phyloP scores from a whole-genome alignment of 495 filamentous ascomycete species.

The Thermothielavioides terrestris region DNA sequence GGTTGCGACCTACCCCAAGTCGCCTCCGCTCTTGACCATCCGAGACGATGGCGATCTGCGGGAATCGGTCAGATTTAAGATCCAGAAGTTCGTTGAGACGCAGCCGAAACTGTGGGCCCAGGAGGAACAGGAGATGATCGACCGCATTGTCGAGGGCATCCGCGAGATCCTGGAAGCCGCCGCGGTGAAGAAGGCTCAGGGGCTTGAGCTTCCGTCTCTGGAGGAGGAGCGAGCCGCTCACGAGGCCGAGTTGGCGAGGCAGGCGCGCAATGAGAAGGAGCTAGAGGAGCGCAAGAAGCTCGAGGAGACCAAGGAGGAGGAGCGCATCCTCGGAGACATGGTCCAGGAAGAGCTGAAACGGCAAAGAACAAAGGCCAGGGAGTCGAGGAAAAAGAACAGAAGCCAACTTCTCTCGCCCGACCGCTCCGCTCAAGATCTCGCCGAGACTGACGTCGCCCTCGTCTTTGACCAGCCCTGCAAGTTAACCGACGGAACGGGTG shows the following conservation, averaged over 20 bases:
- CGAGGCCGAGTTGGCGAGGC: slow-evolving; percentile 42
- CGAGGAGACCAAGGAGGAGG: slow-evolving; percentile 61
- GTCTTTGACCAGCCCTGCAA: slow-evolving; percentile 63
- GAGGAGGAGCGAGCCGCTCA: slow-evolving; percentile 78
- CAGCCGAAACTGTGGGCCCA: slow-evolving; percentile 57
- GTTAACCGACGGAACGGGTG: slow-evolving; percentile 49
- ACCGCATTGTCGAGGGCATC: slow-evolving; percentile 71
- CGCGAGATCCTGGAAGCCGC: slow-evolving; percentile 86
- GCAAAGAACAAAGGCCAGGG: slow-evolving; percentile 50
- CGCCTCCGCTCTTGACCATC: slow-evolving; percentile 64
- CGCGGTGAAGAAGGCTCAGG: slow-evolving; percentile 59
- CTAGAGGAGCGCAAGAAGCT: slow-evolving; percentile 41
- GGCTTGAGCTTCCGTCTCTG: slow-evolving; percentile 69
- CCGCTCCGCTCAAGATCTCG: slow-evolving; percentile 20
- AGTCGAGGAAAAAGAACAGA: slow-evolving; percentile 41
- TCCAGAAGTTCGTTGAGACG: slow-evolving; percentile 58
- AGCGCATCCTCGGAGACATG: slow-evolving; percentile 63
- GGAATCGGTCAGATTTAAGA: slow-evolving; percentile 54
- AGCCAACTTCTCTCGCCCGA: slow-evolving; percentile 21
- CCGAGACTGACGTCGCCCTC: slow-evolving; percentile 31
- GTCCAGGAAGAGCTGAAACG: slow-evolving; percentile 67
- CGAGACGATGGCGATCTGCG: slow-evolving; percentile 53
- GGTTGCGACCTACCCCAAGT: slow-evolving; percentile 90
- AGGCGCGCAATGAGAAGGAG: slow-evolving; percentile 42
- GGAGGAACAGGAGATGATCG: slow-evolving; percentile 70